phyloP scores from a whole-genome alignment of 495 filamentous ascomycete species.

The Xylaria grammica region DNA sequence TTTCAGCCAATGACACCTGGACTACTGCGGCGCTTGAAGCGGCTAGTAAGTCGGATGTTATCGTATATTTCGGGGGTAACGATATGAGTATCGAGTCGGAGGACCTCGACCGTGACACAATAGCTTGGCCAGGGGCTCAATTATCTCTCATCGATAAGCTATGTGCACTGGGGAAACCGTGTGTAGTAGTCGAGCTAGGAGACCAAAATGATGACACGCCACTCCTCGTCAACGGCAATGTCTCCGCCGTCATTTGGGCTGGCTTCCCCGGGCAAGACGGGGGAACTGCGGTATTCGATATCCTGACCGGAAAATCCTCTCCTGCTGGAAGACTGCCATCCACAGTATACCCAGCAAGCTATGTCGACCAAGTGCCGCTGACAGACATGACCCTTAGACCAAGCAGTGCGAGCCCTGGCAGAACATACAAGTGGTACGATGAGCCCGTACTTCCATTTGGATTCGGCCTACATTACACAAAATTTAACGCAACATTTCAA shows the following conservation, averaged over 20 bases:
- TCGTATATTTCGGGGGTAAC: constrained; percentile 52
- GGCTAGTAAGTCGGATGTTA: constrained; percentile 48
- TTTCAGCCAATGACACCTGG: constrained; percentile 27
- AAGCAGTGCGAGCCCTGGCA: constrained; percentile 41
- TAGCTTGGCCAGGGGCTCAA: constrained; percentile 52
- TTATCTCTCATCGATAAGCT: constrained; percentile 47
- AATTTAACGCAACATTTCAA: constrained; percentile 56
- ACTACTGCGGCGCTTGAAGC: constrained; percentile 41
- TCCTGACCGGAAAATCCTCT: constrained; percentile 56
- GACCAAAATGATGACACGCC: constrained; percentile 61
- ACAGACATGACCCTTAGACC: constrained; percentile 52
- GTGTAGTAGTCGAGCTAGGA: constrained; percentile 49
- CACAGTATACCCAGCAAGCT: constrained; percentile 55
- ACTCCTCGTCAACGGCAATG: constrained; percentile 51
- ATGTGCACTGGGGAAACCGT: constrained; percentile 43
- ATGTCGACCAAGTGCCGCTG: constrained; percentile 43
- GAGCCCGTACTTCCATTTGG: constrained; percentile 55
- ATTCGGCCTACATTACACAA: constrained; percentile 56
- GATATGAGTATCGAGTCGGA: constrained; percentile 48
- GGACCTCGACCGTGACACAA: constrained; percentile 44
- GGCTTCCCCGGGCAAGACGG: constrained; percentile 63
- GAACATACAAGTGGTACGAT: constrained; percentile 57
- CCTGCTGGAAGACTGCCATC: constrained; percentile 68
- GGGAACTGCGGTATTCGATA: constrained; percentile 57
- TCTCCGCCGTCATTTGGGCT: constrained; percentile 59